A percentile compares a stretch with the other conserved stretches of the same genome.
Evolutionary conservation across 2,329 filamentous ascomycete genomes (phyloP).

Genomic region (Coccinonectria pachysandricola): DNA sequence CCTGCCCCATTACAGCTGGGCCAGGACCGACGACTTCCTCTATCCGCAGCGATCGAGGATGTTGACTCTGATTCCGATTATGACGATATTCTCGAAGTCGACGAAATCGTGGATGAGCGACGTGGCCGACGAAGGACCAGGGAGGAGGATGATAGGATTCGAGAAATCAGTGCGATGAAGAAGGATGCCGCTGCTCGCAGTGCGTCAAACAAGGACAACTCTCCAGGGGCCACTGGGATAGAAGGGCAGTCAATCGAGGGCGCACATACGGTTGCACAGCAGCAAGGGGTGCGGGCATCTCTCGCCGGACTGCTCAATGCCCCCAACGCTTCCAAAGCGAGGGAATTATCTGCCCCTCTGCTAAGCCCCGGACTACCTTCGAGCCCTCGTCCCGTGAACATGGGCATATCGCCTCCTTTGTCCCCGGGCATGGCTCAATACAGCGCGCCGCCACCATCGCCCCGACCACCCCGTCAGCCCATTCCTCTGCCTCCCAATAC

Average conservation of each 20-base stretch:
- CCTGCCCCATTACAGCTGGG: slow-evolving; percentile 71
- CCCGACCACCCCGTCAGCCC: slow-evolving; percentile 62
- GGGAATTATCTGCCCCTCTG: slow-evolving; percentile 31
- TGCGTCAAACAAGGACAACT: slow-evolving; percentile 62
- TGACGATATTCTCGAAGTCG: slow-evolving; percentile 63
- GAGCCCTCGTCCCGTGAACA: slow-evolving; percentile 48
- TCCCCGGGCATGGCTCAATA: slow-evolving; percentile 45
- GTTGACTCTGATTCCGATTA: slow-evolving; percentile 71
- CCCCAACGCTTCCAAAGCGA: slow-evolving; percentile 25
- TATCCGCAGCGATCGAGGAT: slow-evolving; percentile 34
- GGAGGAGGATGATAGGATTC: slow-evolving; percentile 74
- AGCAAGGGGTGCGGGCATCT: too few species aligned
- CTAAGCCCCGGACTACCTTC: slow-evolving; percentile 50
- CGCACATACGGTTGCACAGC: too few species aligned
- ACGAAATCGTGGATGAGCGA: slow-evolving; percentile 48
- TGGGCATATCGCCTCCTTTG: slow-evolving; percentile 55
- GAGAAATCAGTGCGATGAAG: slow-evolving; percentile 56
- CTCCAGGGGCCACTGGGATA: too few species aligned
- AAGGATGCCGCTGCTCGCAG: slow-evolving; percentile 62
- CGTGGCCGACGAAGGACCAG: slow-evolving; percentile 75
- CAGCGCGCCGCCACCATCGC: slow-evolving; percentile 50
- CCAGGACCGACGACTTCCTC: slow-evolving; percentile 14
- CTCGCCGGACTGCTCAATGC: slow-evolving; percentile 41
- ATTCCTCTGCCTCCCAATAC: slow-evolving; percentile 64
- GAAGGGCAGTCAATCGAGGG: too few species aligned